Evolutionary conservation across 1,284 basidiomycete genomes (phyloP).

Genomic region (Trichosporon ovoides): DNA sequence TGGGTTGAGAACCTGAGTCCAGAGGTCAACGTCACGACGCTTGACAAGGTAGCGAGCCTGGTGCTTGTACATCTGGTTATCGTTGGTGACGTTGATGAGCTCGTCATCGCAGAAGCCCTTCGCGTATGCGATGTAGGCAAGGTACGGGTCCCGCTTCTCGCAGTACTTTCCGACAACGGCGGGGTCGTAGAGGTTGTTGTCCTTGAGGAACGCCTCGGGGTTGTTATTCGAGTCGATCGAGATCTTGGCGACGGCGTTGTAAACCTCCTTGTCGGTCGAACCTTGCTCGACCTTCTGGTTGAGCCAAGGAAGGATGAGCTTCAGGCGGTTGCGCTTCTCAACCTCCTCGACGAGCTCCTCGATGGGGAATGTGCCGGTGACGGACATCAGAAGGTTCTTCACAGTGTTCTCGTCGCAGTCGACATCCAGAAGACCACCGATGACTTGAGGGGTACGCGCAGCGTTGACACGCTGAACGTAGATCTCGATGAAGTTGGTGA

Average conservation of each 20-base stretch:
- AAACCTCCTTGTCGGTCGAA: slow-evolving; percentile 85
- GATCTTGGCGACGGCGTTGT: slow-evolving; percentile 98
- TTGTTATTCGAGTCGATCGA: slow-evolving; percentile 98
- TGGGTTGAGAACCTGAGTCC: slow-evolving; percentile 86
- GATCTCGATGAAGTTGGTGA: slow-evolving; percentile 96
- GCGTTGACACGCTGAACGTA: slow-evolving; percentile 99
- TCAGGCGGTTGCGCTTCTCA: slow-evolving; percentile 91
- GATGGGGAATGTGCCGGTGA: slow-evolving; percentile 95
- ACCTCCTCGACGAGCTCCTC: slow-evolving; percentile 97
- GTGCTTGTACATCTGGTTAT: slow-evolving; percentile 99
- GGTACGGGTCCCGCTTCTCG: slow-evolving; percentile 95
- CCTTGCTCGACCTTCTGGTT: slow-evolving; percentile 88
- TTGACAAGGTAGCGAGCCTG: slow-evolving; percentile 98
- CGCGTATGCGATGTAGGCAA: slow-evolving; percentile 98
- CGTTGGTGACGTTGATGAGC: slow-evolving; percentile 93
- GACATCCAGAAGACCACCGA: slow-evolving; percentile 94
- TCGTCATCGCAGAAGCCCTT: slow-evolving; percentile 99
- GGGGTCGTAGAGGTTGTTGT: slow-evolving; percentile 94
- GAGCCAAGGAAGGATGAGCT: slow-evolving; percentile 95
- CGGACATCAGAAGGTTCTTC: slow-evolving; percentile 86
- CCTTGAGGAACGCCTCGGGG: slow-evolving; percentile 94
- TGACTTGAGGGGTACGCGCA: slow-evolving; percentile 93
- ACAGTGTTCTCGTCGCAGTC: slow-evolving; percentile 97
- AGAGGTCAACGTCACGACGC: slow-evolving; percentile 89
- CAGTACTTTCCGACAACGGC: slow-evolving; percentile 98